These are phyloP conservation scores for Wickerhamiella allomyrinae DNA, from an alignment of 805 yeast species.

Conservation along the genomic window DNA sequence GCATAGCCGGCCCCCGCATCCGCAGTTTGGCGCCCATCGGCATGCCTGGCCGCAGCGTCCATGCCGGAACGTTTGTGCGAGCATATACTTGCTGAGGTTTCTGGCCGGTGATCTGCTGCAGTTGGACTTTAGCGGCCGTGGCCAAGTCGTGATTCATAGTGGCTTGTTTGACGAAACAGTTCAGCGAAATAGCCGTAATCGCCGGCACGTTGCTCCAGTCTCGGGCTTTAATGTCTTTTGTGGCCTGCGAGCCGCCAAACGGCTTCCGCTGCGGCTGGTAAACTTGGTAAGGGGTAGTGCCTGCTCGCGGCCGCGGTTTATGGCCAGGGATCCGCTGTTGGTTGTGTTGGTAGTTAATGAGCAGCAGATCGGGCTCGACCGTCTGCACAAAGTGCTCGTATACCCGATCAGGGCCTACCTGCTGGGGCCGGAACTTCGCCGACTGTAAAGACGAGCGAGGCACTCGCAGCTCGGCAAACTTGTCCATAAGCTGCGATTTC, in stretches of 20 bases:
- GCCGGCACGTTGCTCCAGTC: constrained; percentile 59
- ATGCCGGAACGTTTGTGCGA: constrained; percentile 63
- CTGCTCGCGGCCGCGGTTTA: constrained; percentile 74
- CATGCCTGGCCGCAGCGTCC: constrained; percentile 79
- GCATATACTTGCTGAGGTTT: constrained; percentile 65
- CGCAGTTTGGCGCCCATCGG: constrained; percentile 82
- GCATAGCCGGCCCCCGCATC: constrained; percentile 65
- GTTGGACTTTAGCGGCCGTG: constrained; percentile 58
- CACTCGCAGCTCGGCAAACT: constrained; percentile 51
- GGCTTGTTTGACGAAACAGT: constrained; percentile 53
- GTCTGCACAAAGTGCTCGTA: constrained; percentile 63
- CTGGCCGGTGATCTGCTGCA: constrained; percentile 89
- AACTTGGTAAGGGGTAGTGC: constrained; percentile 73
- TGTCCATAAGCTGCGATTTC: constrained; percentile 61
- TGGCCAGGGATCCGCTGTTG: constrained; percentile 35
- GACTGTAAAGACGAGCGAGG: constrained; percentile 66
- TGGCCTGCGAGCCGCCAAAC: constrained; percentile 54
- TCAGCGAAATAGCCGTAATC: constrained; percentile 51
- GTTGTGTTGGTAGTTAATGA: constrained; percentile 60
- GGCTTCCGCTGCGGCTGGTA: constrained; percentile 72
- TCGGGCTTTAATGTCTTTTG: constrained; percentile 59
- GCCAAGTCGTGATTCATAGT: constrained; percentile 57
- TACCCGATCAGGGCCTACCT: constrained; percentile 68
- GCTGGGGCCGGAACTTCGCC: constrained; percentile 59
- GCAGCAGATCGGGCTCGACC: constrained; percentile 58